Percentiles rank a stretch among this genome's conserved stretches.
Evolutionary conservation across 176 grass and related monocot species (phyloP).

Genomic region (Ananas comosus): DNA sequence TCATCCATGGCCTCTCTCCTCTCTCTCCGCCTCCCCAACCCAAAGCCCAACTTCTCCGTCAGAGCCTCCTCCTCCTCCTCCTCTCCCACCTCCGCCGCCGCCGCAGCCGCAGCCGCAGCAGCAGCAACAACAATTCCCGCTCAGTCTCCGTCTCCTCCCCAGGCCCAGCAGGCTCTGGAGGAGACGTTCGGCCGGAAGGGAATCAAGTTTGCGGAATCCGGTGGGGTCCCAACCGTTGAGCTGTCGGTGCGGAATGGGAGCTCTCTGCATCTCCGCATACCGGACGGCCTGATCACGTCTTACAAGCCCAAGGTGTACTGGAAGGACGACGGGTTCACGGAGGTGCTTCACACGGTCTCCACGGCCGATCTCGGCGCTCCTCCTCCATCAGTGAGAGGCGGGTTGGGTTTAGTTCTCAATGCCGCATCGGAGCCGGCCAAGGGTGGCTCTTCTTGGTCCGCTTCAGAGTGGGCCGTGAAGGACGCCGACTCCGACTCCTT

Average conservation of each 20-base stretch:
- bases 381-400: conserved; percentile 31
- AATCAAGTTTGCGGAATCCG: conserved; percentile 52
- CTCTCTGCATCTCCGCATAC: conserved; percentile 55
- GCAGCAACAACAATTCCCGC: conserved; percentile 1
- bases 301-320: conserved; percentile 87
- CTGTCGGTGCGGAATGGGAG: conserved; percentile 78
- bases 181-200: conserved; percentile 84
- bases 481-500: conserved; percentile 78
- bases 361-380: neutral
- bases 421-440: conserved; percentile 25
- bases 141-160: neutral
- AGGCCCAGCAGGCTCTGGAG: conserved; percentile 48
- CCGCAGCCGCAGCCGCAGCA: neutral
- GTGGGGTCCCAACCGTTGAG: conserved; percentile 43
- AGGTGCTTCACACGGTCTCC: conserved; percentile 53
- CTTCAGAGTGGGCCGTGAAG: conserved; percentile 45
- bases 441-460: conserved; percentile 30
- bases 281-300: conserved; percentile 77
- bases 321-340: conserved; percentile 73
- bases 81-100: neutral
- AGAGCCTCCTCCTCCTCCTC: conserved; percentile 22
- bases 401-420: conserved; percentile 70
- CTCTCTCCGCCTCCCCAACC: conserved; percentile 59
- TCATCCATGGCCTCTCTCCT: conserved; percentile 71
- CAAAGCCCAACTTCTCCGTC: conserved; percentile 10